Base-by-base conservation (phyloP, 1,139 yeast genomes). In the Taphrina flavorubra region DNA sequence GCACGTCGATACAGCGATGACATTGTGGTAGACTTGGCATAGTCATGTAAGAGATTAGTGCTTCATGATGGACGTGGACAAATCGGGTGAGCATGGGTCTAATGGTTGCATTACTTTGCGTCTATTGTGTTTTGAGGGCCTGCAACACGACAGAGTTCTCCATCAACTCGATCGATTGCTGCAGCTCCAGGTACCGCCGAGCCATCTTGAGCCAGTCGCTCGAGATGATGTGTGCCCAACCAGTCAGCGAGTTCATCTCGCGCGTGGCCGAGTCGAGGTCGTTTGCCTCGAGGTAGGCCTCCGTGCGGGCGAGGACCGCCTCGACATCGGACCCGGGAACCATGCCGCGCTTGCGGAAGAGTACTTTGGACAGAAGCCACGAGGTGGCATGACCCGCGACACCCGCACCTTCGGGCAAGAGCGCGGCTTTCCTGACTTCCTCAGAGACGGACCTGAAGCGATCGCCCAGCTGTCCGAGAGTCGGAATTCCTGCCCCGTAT, bases 351-450 rank as follows among this genome's bases (percentile, higher is more conserved):
- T 87, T 88, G 62, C 84, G 78, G 74, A 91, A 83, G 75, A 94
- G 83, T 70, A 92, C 84, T 75, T 85, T 85, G 62, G 97, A 89
- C 76, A 92, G 90, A 10, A 91, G 70, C 72, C 84, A 80, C 14
- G 98, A 92, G 10, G 96, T 84, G 66, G 92, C 78, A 79, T 94
- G 97, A 56, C 97, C 98, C 74, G 94, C 85, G 70, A 94, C 85
- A 75, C 99, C 99, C 42, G 99, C 97, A 77, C 92, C 90, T 74
- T 96, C 96, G 65, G 98, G 98, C 72, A 90, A 84, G 74, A 92
- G 80, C 13, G 97, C 87, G 10, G 96, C 94, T 39, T 92, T 86
- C 78, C 97, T 87, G 76, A 94, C 86, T 79, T 92, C 97, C 20
- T 96, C 96, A 25, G 85, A 87, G 71, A 94, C 83, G 73, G 87